These are phyloP conservation scores for Picocystis sp. DNA, from an alignment of 163 green algal genomes.

Conservation along the genomic window DNA sequence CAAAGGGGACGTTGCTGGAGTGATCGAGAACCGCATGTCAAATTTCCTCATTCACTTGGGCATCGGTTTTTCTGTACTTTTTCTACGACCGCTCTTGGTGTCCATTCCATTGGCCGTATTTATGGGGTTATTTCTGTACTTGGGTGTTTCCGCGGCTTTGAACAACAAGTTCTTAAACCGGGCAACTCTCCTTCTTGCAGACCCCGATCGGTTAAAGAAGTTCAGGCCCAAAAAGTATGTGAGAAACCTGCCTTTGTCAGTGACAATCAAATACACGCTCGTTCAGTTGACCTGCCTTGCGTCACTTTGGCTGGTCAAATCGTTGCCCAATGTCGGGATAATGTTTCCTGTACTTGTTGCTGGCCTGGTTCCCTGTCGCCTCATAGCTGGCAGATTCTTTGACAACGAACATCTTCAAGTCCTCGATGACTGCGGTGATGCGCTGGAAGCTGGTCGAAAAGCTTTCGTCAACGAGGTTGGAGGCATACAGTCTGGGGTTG, in stretches of 20 bases:
- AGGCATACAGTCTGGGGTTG: too few relatives aligned
- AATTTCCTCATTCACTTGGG: conserved; percentile 9
- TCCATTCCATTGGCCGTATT: conserved; percentile 12
- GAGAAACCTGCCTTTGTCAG: conserved; percentile 6
- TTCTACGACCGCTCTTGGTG: not conserved
- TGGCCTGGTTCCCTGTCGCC: not conserved
- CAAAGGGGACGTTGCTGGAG: conserved; percentile 5
- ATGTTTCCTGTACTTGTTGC: conserved; percentile 12
- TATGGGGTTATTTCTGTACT: conserved; percentile 16
- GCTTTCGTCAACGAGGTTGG: not conserved
- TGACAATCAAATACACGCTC: conserved; percentile 11
- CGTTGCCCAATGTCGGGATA: conserved; percentile 1
- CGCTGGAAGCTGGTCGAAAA: conserved; percentile 1
- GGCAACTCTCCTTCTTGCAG: conserved; percentile 7
- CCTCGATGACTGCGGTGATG: conserved; percentile 9
- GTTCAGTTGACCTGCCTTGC: conserved; percentile 11
- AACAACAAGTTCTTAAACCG: conserved; percentile 14
- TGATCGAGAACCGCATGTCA: conserved; percentile 12
- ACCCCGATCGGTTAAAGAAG: conserved; percentile 4
- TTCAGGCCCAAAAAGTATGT: conserved; percentile 4
- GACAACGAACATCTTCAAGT: conserved; percentile 4
- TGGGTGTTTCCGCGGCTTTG: conserved; percentile 8
- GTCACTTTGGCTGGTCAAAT: conserved; percentile 7
- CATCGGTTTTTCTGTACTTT: conserved; percentile 9
- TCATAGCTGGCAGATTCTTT: conserved; percentile 4